Percentiles rank a stretch among this genome's conserved stretches.
phyloP scores from a whole-genome alignment of 2,329 filamentous ascomycete genomes.

The Mycocentrospora acerina region DNA sequence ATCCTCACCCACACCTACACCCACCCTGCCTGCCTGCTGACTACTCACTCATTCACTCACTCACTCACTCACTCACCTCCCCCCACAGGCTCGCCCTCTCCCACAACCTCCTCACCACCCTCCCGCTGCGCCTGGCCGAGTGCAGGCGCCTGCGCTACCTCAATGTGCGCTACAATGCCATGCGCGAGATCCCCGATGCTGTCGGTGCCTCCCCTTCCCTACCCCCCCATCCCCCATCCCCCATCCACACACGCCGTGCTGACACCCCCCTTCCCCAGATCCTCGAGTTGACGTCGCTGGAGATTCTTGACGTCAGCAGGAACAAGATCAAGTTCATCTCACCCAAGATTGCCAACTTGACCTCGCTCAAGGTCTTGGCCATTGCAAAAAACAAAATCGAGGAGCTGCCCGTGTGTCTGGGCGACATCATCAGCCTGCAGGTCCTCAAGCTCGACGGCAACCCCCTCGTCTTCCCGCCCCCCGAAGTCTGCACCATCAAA shows the following conservation, averaged over 20 bases:
- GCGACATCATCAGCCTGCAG: constrained; percentile 86
- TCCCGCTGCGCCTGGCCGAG: constrained; percentile 71
- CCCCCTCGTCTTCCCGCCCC: constrained; percentile 73
- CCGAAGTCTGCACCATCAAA: constrained; percentile 46
- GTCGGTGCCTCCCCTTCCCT: too few species aligned
- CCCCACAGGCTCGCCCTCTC: constrained; percentile 69
- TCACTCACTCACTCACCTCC: constrained; percentile 7
- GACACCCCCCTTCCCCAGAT: constrained; percentile 57
- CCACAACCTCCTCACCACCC: constrained; percentile 73
- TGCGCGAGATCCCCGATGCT: constrained; percentile 65
- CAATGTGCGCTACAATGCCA: constrained; percentile 75
- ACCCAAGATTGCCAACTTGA: constrained; percentile 75
- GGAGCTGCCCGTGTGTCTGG: constrained; percentile 78
- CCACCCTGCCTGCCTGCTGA: too few species aligned
- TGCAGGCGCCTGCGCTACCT: constrained; percentile 77
- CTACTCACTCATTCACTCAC: too few species aligned
- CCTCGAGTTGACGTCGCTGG: constrained; percentile 79
- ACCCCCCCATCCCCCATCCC: constrained; percentile 3
- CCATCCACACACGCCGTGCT: constrained; percentile 4
- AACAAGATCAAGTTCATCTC: constrained; percentile 81
- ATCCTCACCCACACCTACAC: too few species aligned
- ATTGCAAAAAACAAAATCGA: constrained; percentile 85
- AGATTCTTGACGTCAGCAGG: constrained; percentile 88
- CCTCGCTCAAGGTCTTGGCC: constrained; percentile 84
- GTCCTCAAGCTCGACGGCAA: constrained; percentile 90